Evolutionary conservation across 2,329 filamentous ascomycete genomes (phyloP).

Genomic region (Neofusicoccum kwambonambiense): DNA sequence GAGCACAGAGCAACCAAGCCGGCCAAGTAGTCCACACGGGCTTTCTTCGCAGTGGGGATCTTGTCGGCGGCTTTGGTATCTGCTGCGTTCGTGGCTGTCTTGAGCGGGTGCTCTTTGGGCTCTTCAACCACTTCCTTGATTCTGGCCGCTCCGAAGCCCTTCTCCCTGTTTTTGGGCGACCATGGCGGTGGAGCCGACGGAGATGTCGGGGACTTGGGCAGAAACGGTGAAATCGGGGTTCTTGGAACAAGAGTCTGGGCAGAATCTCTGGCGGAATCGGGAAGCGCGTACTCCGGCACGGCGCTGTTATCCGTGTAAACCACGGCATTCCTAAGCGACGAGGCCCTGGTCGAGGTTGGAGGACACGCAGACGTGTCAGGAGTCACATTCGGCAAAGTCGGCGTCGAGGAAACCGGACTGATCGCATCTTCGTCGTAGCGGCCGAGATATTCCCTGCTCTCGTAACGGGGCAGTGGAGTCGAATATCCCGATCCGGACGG

Average conservation of each 20-base stretch:
- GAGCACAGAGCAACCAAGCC: constrained; percentile 47
- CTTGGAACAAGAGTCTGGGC: constrained; percentile 13
- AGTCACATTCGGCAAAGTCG: constrained; percentile 2
- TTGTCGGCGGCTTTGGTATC: neutral
- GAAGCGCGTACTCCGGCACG: constrained; percentile 4
- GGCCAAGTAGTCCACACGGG: constrained; percentile 48
- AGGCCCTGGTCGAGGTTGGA: constrained; percentile 5
- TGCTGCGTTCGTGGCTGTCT: neutral
- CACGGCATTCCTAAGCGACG: constrained; percentile 13
- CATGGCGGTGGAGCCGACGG: neutral
- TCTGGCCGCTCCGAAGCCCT: constrained; percentile 1
- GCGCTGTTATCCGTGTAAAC: constrained; percentile 3
- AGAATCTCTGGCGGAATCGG: constrained; percentile 10
- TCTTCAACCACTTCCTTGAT: constrained; percentile 9
- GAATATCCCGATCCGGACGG: constrained; percentile 14
- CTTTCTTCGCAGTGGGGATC: constrained; percentile 20
- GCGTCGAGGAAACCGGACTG: constrained; percentile 11
- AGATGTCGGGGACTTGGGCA: constrained; percentile 11
- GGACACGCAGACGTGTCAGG: neutral
- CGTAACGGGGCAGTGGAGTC: constrained; percentile 17
- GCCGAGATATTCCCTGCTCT: constrained; percentile 9
- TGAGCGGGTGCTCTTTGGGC: constrained; percentile 10
- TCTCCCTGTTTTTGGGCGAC: constrained; percentile 17
- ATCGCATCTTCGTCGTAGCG: constrained; percentile 17
- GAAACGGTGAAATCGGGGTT: neutral